These are phyloP conservation scores for Kodamaea lidongshanica DNA, from an alignment of 805 yeast genomes.

Conservation along the genomic window DNA sequence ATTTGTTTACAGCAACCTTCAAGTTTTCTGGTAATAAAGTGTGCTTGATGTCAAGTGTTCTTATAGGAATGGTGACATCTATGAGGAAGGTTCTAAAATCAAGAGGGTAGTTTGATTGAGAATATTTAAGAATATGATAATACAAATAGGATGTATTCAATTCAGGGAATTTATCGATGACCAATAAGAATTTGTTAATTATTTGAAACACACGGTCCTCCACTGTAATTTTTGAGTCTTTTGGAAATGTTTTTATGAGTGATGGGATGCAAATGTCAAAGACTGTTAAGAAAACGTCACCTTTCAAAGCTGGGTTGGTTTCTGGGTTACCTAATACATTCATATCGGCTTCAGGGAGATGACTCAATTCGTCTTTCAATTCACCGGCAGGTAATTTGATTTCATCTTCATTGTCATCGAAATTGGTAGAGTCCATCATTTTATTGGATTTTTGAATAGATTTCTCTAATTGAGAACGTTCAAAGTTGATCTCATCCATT, in stretches of 20 bases:
- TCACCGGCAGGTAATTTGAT: constrained; percentile 45
- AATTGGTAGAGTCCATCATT: constrained; percentile 12
- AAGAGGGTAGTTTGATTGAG: constrained; percentile 38
- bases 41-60: constrained; percentile 39
- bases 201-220: constrained; percentile 38
- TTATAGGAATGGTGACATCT: constrained; percentile 63
- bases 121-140: constrained; percentile 53
- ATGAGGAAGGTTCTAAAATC: constrained; percentile 38
- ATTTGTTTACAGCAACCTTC: constrained; percentile 67
- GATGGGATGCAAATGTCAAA: constrained; percentile 33
- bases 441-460: constrained; percentile 28
- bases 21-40: constrained; percentile 51
- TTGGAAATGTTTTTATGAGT: constrained; percentile 20
- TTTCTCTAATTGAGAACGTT: constrained; percentile 28
- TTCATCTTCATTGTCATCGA: constrained; percentile 32
- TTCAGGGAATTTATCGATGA: constrained; percentile 65
- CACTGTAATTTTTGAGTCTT: constrained; percentile 18
- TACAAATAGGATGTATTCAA: constrained; percentile 65
- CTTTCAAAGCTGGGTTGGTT: constrained; percentile 64
- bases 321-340: constrained; percentile 82
- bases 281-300: constrained; percentile 40
- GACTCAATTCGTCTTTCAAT: constrained; percentile 56
- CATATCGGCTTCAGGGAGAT: constrained; percentile 81
- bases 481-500: constrained; percentile 35
- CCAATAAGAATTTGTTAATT: constrained; percentile 37